Evolutionary conservation across 495 filamentous ascomycete species (phyloP), one percentile per base, ranked within the genome.

Genomic region (Aspergillus ellipticus): DNA sequence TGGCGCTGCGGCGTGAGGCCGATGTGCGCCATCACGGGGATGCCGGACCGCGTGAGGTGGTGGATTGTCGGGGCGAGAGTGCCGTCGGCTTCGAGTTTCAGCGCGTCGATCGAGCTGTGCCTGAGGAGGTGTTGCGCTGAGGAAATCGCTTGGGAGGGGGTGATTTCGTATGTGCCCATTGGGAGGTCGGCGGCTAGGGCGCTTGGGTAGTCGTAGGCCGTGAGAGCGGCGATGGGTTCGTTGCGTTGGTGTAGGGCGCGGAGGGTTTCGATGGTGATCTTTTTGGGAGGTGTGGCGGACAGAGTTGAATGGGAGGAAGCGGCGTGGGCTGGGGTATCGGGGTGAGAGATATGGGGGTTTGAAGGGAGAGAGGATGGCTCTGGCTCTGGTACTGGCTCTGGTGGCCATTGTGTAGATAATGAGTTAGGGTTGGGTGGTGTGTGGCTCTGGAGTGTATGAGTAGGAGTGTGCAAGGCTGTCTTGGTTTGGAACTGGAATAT

Each of bases 171-270:
- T 3, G 88, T 89, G 3, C 94, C 94, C 94, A 98, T 98, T 15
- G 95, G 93, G 26, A 98, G 79, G 73, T 97, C 95, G 46, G 94
- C 94, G 20, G 90, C 89, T 64, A 93, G 85, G 0, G 87, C 92
- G 62, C 85, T 90, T 9, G 95, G 95, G 64, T 97, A 98, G 70
- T 98, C 94, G 70, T 97, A 89, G n/a, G 94, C 94, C 1, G 94
- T 98, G 60, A 97, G 84, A 85, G 97, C 88, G 51, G 89, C 85
- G 65, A 98, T 98, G 48, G 94, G 93, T 59, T 96, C 91, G 42
- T 84, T 81, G 61, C 85, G 88, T 59, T 79, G 83, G 69, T 96
- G 85, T 57, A 97, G 77, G 13, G 79, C 79, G 49, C 81, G 85
- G 29, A 97, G 74, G 29, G 83, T 89, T 59, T 83, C 81, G 55